A percentile compares a stretch with the other conserved stretches of the same genome.
These are phyloP conservation scores for Trichosanthes cucumerina DNA, from an alignment of 306 rosid species.

Conservation along the genomic window DNA sequence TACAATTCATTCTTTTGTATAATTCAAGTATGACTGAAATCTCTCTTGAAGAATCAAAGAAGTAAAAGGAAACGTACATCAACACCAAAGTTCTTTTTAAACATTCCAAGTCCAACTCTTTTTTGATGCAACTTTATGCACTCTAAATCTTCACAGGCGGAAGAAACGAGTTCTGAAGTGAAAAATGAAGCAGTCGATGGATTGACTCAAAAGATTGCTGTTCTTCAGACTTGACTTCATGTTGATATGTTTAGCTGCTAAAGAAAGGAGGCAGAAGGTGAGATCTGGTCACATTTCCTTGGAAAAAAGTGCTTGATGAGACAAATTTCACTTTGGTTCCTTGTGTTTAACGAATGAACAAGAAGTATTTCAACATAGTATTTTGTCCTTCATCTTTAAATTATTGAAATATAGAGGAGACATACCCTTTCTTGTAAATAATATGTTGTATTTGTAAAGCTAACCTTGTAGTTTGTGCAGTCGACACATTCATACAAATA, in stretches of 20 bases:
- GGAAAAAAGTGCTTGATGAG: not conserved
- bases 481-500: not conserved
- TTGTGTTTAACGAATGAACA: not conserved
- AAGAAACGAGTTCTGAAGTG: conserved; percentile 31
- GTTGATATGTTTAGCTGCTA: not conserved
- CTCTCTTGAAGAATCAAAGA: not conserved
- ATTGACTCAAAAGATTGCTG: conserved; percentile 37
- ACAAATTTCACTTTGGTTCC: not conserved
- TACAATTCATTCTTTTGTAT: not conserved
- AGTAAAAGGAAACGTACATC: not conserved
- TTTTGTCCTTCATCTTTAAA: not conserved
- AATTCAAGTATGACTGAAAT: not conserved
- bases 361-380: not conserved
- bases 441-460: not conserved
- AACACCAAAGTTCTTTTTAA: not conserved
- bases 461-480: not conserved
- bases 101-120: not conserved
- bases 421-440: not conserved
- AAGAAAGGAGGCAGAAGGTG: conserved; percentile 3
- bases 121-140: not conserved
- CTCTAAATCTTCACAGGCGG: conserved; percentile 16
- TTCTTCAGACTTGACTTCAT: conserved; percentile 32
- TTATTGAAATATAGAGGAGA: not conserved
- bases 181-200: conserved; percentile 47
- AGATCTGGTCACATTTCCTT: not conserved